Percentiles rank a stretch among this genome's conserved stretches.
Evolutionary conservation across 2,329 filamentous ascomycete species (phyloP).

Genomic region (Didymella keratinophila): DNA sequence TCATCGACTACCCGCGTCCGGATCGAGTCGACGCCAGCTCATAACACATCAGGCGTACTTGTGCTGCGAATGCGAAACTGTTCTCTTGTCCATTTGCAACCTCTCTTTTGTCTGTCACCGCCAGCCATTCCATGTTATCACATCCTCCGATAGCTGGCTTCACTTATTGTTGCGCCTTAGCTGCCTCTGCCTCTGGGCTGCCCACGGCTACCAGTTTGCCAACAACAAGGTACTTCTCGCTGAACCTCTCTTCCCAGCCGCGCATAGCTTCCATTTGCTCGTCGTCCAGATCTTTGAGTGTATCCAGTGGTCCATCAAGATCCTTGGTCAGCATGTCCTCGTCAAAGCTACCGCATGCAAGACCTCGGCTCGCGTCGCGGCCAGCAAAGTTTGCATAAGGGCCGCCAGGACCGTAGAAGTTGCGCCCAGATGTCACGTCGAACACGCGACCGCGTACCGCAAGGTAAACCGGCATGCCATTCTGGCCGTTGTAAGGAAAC

Average conservation of each 20-base stretch:
- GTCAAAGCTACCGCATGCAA: slow-evolving; percentile 52
- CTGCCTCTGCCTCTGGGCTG: slow-evolving; percentile 60
- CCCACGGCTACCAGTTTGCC: slow-evolving; percentile 79
- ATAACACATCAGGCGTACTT: neutral
- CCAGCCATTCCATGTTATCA: neutral
- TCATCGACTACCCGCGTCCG: neutral
- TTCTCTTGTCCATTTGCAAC: neutral
- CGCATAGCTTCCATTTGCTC: slow-evolving; percentile 84
- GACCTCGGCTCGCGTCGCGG: slow-evolving; percentile 83
- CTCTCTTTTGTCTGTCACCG: neutral
- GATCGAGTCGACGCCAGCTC: neutral
- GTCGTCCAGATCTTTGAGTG: slow-evolving; percentile 71
- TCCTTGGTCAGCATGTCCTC: slow-evolving; percentile 70
- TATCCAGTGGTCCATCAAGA: slow-evolving; percentile 82
- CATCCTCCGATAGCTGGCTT: no score
- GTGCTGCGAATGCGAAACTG: no score
- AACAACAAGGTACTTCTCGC: slow-evolving; percentile 94
- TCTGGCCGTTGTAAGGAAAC: slow-evolving; percentile 82
- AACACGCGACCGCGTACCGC: slow-evolving; percentile 92
- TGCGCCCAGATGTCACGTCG: slow-evolving; percentile 83
- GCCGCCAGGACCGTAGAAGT: slow-evolving; percentile 96
- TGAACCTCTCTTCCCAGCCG: slow-evolving; percentile 93
- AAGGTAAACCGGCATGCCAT: slow-evolving; percentile 80
- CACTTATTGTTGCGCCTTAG: slow-evolving; percentile 31
- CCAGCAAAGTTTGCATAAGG: slow-evolving; percentile 97